A percentile compares a stretch with the other conserved stretches of the same genome.
phyloP scores from a whole-genome alignment of 208 protist genomes.

The Jaenimonas drosophilae region DNA sequence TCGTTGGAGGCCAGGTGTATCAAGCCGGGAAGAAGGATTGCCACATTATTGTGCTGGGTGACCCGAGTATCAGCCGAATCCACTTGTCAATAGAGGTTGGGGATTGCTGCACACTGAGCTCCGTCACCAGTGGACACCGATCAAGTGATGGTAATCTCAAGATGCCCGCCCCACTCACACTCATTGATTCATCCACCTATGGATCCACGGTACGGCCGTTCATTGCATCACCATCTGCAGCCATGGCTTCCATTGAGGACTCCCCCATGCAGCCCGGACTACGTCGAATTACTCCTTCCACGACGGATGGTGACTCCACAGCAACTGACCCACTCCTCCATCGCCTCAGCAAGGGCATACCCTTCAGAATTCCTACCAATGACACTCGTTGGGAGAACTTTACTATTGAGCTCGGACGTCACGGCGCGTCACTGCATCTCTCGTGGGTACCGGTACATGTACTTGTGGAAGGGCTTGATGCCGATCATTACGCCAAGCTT shows the following conservation, averaged over 20 bases:
- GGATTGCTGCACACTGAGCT: too few relatives aligned
- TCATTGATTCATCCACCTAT: constrained; percentile 72
- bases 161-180: constrained; percentile 26
- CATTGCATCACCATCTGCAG: constrained; percentile 1
- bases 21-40: constrained; percentile 50
- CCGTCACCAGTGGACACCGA: too few relatives aligned
- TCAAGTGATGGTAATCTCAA: too few relatives aligned
- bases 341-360: too few relatives aligned
- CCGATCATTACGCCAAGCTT: constrained; percentile 27
- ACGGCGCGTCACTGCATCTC: constrained; percentile 36
- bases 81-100: constrained; percentile 53
- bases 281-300: too few relatives aligned
- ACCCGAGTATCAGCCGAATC: constrained; percentile 69
- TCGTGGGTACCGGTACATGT: constrained; percentile 34
- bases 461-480: constrained; percentile 32
- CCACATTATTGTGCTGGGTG: constrained; percentile 47
- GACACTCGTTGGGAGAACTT: too few relatives aligned
- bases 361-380: too few relatives aligned
- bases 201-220: constrained; percentile 30
- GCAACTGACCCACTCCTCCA: too few relatives aligned
- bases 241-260: too few relatives aligned
- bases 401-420: constrained; percentile 28
- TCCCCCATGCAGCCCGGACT: too few relatives aligned
- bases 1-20: constrained; percentile 44
- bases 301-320: too few relatives aligned